phyloP scores from a whole-genome alignment of 495 filamentous ascomycete genomes.

The Aspergillus campestris region DNA sequence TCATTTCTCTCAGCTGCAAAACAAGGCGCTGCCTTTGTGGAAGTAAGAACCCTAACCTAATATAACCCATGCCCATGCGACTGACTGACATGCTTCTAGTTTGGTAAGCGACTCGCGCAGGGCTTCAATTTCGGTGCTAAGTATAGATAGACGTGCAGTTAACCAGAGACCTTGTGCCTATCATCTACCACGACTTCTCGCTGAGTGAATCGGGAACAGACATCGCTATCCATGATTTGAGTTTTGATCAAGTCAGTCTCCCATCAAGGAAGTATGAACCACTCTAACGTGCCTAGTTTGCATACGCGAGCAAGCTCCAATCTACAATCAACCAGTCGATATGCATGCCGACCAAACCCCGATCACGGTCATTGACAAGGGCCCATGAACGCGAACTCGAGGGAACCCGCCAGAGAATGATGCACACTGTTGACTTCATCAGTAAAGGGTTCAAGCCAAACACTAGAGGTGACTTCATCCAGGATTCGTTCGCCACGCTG shows the following conservation, averaged over 20 bases:
- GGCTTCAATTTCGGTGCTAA: conserved; percentile 3
- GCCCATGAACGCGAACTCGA: not conserved
- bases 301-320: conserved; percentile 19
- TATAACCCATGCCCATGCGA: too few relatives aligned
- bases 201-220: conserved; percentile 33
- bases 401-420: conserved; percentile 22
- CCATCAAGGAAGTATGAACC: not conserved
- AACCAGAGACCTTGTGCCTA: conserved; percentile 28
- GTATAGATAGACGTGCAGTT: conserved; percentile 29
- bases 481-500: conserved; percentile 26
- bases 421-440: conserved; percentile 26
- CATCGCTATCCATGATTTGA: conserved; percentile 27
- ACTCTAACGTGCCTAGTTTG: conserved; percentile 9
- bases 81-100: conserved; percentile 1
- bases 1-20: conserved; percentile 24
- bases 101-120: not conserved
- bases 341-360: conserved; percentile 20
- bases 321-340: conserved; percentile 17
- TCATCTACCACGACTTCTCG: conserved; percentile 34
- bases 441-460: conserved; percentile 28
- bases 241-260: conserved; percentile 23
- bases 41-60: conserved; percentile 12
- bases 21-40: conserved; percentile 29
- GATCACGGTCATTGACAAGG: conserved; percentile 8
- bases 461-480: conserved; percentile 26